Conservation (phyloP, 495 filamentous ascomycete species). For the Pyrenula massariospora region DNA sequence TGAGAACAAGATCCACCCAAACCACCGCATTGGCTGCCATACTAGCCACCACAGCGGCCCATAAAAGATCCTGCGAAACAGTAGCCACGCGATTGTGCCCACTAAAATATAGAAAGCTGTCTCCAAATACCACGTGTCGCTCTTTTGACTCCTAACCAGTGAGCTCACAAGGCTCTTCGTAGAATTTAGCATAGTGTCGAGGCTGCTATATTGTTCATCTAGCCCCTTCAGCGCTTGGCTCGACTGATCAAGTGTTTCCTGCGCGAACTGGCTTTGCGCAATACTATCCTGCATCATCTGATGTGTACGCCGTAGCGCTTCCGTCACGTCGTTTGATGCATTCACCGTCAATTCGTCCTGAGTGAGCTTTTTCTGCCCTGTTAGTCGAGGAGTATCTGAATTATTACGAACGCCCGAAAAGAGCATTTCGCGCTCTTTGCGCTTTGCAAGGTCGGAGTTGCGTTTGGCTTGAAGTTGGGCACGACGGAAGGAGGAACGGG, state of each 20-base stretch:
- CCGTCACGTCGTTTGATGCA: conserved; percentile 74
- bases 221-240: conserved; percentile 72
- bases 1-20: conserved; percentile 36
- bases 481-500: conserved; percentile 63
- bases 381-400: conserved; percentile 21
- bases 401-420: conserved; percentile 45
- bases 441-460: conserved; percentile 57
- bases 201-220: conserved; percentile 61
- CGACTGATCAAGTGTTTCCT: conserved; percentile 64
- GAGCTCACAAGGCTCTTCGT: conserved; percentile 66
- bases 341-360: conserved; percentile 57
- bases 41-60: conserved; percentile 84
- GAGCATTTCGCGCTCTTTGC: conserved; percentile 65
- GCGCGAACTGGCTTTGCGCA: conserved; percentile 71
- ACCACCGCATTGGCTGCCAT: conserved; percentile 63
- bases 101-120: conserved; percentile 73
- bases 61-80: conserved; percentile 75
- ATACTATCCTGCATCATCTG: conserved; percentile 73
- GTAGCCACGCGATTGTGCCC: conserved; percentile 67
- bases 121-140: conserved; percentile 92
- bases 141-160: conserved; percentile 77
- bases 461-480: conserved; percentile 76
- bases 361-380: conserved; percentile 35
- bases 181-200: conserved; percentile 63
- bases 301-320: conserved; percentile 73